A percentile compares a stretch with the other conserved stretches of the same genome.
phyloP scores from a whole-genome alignment of 768 basidiomycete species.

The Mycena vulgaris region DNA sequence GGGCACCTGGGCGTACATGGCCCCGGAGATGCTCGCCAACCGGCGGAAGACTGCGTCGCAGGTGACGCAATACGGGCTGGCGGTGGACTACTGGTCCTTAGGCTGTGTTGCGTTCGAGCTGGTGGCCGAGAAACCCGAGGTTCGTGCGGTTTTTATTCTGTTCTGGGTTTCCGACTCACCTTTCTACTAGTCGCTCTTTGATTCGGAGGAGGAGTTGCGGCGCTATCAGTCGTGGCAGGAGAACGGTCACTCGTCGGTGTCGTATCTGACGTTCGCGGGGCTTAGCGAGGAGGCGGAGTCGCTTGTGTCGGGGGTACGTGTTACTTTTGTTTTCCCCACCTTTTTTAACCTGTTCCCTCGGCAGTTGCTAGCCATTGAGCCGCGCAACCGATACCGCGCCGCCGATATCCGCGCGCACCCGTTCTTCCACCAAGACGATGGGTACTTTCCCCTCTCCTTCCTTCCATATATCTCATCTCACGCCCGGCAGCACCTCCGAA shows the following conservation, averaged over 20 bases:
- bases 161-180: background rate
- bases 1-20: slow-evolving; percentile 57
- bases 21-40: slow-evolving; percentile 57
- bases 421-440: slow-evolving; percentile 42
- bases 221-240: slow-evolving; percentile 40
- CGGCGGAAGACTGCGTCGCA: slow-evolving; percentile 14
- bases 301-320: slow-evolving; percentile 51
- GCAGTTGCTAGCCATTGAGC: slow-evolving; percentile 42
- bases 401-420: slow-evolving; percentile 39
- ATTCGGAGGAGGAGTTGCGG: slow-evolving; percentile 41
- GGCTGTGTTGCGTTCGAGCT: slow-evolving; percentile 60
- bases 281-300: slow-evolving; percentile 42
- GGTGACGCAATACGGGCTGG: slow-evolving; percentile 46
- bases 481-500: slow-evolving; percentile 33
- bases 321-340: background rate
- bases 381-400: slow-evolving; percentile 38
- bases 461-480: background rate
- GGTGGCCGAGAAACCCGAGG: slow-evolving; percentile 46
- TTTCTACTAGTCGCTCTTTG: slow-evolving; percentile 50
- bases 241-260: background rate
- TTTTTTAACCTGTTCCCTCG: background rate
- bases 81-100: slow-evolving; percentile 60
- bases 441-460: slow-evolving; percentile 33
- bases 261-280: slow-evolving; percentile 43
- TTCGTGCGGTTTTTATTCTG: slow-evolving; percentile 23